Evolutionary conservation across 306 rosid genomes (phyloP).

Genomic region (Medicago ruthenica): DNA sequence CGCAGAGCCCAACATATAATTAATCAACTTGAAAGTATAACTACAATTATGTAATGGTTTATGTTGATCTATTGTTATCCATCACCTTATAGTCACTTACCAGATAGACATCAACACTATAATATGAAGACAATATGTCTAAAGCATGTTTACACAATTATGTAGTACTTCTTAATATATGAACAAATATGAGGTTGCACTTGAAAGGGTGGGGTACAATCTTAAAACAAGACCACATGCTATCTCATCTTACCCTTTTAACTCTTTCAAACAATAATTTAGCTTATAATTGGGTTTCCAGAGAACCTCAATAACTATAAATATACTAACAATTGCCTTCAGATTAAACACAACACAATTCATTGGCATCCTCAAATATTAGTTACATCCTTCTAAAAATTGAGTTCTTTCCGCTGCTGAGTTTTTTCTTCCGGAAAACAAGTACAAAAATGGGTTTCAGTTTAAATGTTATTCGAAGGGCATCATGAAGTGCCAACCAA

Average conservation of each 20-base stretch:
- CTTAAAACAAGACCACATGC: conserved; percentile 2
- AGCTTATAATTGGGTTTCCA: not conserved
- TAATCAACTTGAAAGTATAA: not conserved
- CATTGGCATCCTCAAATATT: not conserved
- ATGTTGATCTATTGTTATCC: not conserved
- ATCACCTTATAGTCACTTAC: conserved; percentile 15
- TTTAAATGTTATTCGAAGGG: not conserved
- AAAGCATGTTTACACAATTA: conserved; percentile 31
- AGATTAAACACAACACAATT: not conserved
- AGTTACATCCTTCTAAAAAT: not conserved
- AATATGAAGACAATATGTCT: conserved; percentile 26
- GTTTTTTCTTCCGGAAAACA: not conserved
- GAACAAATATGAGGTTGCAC: not conserved
- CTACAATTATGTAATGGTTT: not conserved
- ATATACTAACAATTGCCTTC: not conserved
- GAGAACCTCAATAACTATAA: not conserved
- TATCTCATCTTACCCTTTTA: not conserved
- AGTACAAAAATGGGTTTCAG: not conserved
- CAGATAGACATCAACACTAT: not conserved
- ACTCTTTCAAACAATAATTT: not conserved
- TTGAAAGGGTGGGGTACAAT: not conserved
- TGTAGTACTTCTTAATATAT: conserved; percentile 10
- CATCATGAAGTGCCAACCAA: not conserved
- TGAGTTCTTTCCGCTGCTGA: not conserved
- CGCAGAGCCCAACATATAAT: not conserved